A percentile compares a stretch with the other conserved stretches of the same genome.
Evolutionary conservation across 2,329 filamentous ascomycete species (phyloP).

Genomic region (Colletotrichum magnum): DNA sequence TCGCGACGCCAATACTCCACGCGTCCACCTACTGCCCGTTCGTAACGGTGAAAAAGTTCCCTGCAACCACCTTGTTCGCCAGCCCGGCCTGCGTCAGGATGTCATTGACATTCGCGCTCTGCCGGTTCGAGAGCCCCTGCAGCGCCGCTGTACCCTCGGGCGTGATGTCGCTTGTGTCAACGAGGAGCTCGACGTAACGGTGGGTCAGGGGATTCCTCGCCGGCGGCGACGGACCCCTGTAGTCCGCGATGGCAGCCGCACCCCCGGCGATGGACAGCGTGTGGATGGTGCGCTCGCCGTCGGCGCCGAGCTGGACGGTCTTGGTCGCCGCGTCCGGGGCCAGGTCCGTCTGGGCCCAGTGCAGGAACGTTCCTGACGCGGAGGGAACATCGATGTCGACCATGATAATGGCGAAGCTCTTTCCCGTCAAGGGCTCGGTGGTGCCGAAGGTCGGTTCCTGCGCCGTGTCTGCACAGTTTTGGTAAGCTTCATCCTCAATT

Average conservation of each 20-base stretch:
- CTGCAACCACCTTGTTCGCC: slow-evolving; percentile 50
- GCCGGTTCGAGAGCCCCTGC: slow-evolving; percentile 45
- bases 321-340: slow-evolving; percentile 6
- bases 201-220: slow-evolving; percentile 54
- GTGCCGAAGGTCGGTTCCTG: slow-evolving; percentile 33
- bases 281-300: slow-evolving; percentile 19
- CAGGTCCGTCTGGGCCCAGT: slow-evolving; percentile 61
- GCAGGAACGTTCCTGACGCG: slow-evolving; percentile 59
- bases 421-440: slow-evolving; percentile 27
- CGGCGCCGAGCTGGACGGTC: slow-evolving; percentile 12
- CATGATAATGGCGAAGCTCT: slow-evolving; percentile 55
- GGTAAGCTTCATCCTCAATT: not conserved
- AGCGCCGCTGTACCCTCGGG: slow-evolving; percentile 45
- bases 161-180: slow-evolving; percentile 51
- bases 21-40: slow-evolving; percentile 42
- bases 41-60: slow-evolving; percentile 56
- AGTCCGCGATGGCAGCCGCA: slow-evolving; percentile 39
- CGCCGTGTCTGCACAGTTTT: slow-evolving; percentile 4
- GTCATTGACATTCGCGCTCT: slow-evolving; percentile 49
- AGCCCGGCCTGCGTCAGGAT: slow-evolving; percentile 51
- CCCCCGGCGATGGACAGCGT: slow-evolving; percentile 30
- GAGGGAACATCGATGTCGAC: slow-evolving; percentile 63
- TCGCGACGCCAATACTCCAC: not conserved
- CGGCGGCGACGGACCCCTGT: slow-evolving; percentile 54
- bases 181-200: slow-evolving; percentile 54